phyloP scores from a whole-genome alignment of 345 rosid genomes.

The Chamaenerion angustifolium region DNA sequence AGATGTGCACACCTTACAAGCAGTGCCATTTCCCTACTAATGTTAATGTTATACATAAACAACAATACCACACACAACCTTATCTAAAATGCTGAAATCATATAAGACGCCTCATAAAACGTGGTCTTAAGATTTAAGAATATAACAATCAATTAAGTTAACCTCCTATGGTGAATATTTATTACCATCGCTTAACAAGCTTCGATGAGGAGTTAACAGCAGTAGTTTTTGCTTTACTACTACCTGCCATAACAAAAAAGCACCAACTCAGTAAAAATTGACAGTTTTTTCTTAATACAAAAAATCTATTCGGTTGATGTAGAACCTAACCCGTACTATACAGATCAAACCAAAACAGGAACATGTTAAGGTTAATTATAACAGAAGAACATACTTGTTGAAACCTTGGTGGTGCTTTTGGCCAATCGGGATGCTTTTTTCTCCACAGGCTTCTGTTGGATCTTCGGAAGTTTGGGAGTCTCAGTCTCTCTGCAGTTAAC shows the following conservation, averaged over 20 bases:
- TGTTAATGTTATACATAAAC: no score
- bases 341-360: background rate
- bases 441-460: slow-evolving; percentile 25
- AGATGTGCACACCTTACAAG: no score
- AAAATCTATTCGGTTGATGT: no score
- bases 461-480: slow-evolving; percentile 51
- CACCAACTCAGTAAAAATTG: no score
- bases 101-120: no score
- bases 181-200: slow-evolving; percentile 24
- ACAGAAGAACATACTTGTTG: slow-evolving; percentile 29
- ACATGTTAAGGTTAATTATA: background rate
- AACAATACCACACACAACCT: no score
- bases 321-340: no score
- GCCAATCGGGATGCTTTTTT: slow-evolving; percentile 36
- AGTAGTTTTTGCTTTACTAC: slow-evolving; percentile 15
- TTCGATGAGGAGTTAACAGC: slow-evolving; percentile 19
- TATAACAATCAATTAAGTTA: no score
- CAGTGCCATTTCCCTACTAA: no score
- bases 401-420: slow-evolving; percentile 22
- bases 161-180: slow-evolving; percentile 1
- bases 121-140: no score
- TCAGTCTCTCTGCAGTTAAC: slow-evolving; percentile 6
- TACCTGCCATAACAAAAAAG: slow-evolving; percentile 14
- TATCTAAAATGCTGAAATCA: no score
- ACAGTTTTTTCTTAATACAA: no score